These are phyloP conservation scores for Rhizophagus sp. DNA, from an alignment of 192 early-diverging fungal species.

Conservation along the genomic window DNA sequence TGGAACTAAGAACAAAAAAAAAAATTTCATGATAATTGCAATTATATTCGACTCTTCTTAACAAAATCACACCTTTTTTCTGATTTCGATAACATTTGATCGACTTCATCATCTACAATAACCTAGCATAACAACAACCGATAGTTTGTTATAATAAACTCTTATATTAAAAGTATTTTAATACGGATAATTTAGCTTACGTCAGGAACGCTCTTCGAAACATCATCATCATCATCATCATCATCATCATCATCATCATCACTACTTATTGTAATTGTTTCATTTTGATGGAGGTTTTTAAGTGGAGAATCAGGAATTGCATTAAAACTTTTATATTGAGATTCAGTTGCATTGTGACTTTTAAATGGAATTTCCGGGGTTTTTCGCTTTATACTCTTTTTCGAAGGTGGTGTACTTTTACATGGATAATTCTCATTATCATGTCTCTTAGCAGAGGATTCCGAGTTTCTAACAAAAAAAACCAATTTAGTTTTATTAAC, in stretches of 20 bases:
- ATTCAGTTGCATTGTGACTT: not conserved
- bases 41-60: not conserved
- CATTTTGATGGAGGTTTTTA: not conserved
- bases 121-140: not conserved
- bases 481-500: not conserved
- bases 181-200: not conserved
- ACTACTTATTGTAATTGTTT: not conserved
- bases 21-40: too few relatives aligned
- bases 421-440: not conserved
- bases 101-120: constrained; percentile 5
- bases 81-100: not conserved
- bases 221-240: constrained; percentile 16
- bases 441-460: not conserved
- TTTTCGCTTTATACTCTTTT: not conserved
- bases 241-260: constrained; percentile 20
- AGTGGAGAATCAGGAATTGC: not conserved
- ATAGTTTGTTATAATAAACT: not conserved
- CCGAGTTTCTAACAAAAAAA: not conserved
- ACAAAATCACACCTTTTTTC: not conserved
- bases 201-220: not conserved
- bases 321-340: not conserved
- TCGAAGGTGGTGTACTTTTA: not conserved
- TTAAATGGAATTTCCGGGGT: not conserved
- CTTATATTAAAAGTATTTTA: not conserved
- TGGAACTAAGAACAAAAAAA: not conserved